phyloP scores from a whole-genome alignment of 257 asterid genomes.

The Leonotis leonurus region DNA sequence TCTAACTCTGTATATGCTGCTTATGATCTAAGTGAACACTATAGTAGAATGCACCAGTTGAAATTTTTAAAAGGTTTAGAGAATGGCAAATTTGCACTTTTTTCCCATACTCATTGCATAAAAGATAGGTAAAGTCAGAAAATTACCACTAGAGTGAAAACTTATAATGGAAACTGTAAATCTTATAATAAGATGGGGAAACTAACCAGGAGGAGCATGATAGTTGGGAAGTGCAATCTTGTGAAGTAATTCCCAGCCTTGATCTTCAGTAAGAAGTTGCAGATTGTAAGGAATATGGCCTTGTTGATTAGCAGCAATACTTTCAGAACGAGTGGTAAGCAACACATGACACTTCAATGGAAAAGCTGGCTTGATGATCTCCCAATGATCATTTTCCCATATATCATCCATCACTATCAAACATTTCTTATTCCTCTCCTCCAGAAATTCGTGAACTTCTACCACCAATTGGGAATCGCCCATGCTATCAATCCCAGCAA shows the following conservation, averaged over 20 bases:
- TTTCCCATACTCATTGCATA: too few species aligned
- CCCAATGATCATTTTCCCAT: background rate
- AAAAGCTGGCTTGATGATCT: background rate
- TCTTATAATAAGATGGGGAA: background rate
- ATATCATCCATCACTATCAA: background rate
- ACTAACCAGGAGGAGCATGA: background rate
- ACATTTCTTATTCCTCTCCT: background rate
- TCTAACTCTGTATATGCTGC: too few species aligned
- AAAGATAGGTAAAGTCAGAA: too few species aligned
- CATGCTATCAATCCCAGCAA: background rate
- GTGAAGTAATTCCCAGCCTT: conserved; percentile 12
- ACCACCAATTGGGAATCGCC: background rate
- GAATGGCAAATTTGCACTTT: too few species aligned
- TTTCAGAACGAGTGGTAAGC: background rate
- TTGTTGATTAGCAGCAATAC: background rate
- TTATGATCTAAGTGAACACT: too few species aligned
- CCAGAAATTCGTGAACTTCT: background rate
- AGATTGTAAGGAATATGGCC: background rate
- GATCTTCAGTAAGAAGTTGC: background rate
- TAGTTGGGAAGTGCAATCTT: background rate
- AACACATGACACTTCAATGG: background rate
- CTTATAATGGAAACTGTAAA: too few species aligned
- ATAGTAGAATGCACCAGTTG: too few species aligned
- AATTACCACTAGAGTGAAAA: too few species aligned
- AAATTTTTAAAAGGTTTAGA: too few species aligned